Evolutionary conservation across 805 yeast species (phyloP), one percentile per base, ranked within the genome.

Genomic region (Suhomyces xylopsoci): DNA sequence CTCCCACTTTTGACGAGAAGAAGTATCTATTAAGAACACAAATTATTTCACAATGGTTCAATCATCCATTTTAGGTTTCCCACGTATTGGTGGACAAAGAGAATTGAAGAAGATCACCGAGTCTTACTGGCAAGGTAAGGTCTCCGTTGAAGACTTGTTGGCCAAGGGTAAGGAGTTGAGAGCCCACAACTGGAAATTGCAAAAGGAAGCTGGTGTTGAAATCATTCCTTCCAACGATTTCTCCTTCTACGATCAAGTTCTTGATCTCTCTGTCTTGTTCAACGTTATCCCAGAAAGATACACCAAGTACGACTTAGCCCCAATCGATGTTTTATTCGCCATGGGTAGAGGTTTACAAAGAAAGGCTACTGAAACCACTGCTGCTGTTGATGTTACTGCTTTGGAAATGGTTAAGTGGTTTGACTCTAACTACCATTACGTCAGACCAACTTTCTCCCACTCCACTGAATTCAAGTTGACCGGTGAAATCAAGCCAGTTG

Each of bases 271-370:
- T 53, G 78, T 90, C 62, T 79, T 93, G 71, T 91, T 94, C 87
- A 94, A 94, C 71, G 97, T 86, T 64, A 83, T 94, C 72, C 99
- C 99, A 73, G 96, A 90, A 68, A 88, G 98, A 79, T 94, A 94
- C 87, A 81, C 93, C 78, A 88, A 94, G 82, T 90, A 81, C 79
- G 84, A 87, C 67, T 84, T 94, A 73, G 83, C 90, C 62, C 86
- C 90, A 73, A 81, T 94, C 64, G 99, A 94, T 78, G 89, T 90
- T 58, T 79, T 89, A 69, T 94, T 94, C 74, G 99, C 99, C 70
- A 94, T 94, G 98, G 99, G 98, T 79, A 91, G 99, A 85, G 99
- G 99, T 86, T 83, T 94, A 75, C 99, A 94, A 82, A 90, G 94
- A 81, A 86, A 88, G 77, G 96, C 96, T 62, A 88, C 96, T 62